phyloP scores from a whole-genome alignment of 1,284 basidiomycete genomes.

The Heterobasidion parviporum region DNA sequence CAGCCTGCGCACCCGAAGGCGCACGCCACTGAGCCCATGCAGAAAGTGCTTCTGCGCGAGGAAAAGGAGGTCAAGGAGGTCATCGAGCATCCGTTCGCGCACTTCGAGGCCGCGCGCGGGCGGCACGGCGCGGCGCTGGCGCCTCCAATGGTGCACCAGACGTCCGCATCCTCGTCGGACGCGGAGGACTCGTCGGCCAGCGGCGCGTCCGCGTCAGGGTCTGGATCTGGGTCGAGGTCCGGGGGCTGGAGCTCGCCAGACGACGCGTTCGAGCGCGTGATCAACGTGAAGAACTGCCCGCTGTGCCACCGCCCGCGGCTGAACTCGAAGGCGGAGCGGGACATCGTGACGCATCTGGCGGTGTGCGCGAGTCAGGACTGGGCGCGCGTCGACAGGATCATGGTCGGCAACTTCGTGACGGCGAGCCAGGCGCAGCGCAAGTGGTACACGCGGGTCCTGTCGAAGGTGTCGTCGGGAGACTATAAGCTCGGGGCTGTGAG shows the following conservation, averaged over 20 bases:
- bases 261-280: conserved; percentile 76
- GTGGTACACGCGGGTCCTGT: conserved; percentile 88
- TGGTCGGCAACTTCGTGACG: conserved; percentile 95
- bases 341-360: conserved; percentile 90
- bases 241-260: conserved; percentile 10
- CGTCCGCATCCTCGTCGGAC: conserved; percentile 33
- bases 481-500: conserved; percentile 86
- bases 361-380: conserved; percentile 93
- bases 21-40: conserved; percentile 35
- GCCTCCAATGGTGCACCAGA: not conserved
- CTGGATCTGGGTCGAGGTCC: conserved; percentile 11
- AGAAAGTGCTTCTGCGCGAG: conserved; percentile 30
- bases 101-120: not conserved
- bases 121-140: not conserved
- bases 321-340: conserved; percentile 81
- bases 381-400: conserved; percentile 80
- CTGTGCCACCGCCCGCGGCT: conserved; percentile 86
- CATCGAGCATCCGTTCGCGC: not conserved
- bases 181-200: conserved; percentile 32
- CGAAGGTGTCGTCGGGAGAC: conserved; percentile 77
- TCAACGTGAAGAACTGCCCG: conserved; percentile 92
- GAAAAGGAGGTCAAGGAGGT: not conserved
- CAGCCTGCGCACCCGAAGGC: conserved; percentile 9
- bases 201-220: conserved; percentile 9
- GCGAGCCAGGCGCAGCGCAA: conserved; percentile 94